Conservation (phyloP, 179 eudicot species). For the Dionaea muscipula region DNA sequence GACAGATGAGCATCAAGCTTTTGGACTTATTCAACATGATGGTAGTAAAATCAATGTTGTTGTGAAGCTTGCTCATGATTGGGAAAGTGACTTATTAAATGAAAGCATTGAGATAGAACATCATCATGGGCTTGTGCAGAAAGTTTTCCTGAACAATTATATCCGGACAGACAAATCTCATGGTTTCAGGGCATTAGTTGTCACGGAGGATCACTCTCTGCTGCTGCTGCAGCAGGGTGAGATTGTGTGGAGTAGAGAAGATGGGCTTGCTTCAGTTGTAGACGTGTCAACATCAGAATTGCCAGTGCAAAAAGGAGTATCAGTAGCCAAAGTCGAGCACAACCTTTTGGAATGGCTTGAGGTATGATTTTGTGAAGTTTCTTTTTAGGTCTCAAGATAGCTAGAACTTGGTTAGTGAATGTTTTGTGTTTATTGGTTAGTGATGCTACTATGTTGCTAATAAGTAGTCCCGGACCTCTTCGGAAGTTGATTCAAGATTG, state of each 20-base stretch:
- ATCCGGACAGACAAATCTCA: conserved; percentile 76
- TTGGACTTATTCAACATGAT: conserved; percentile 59
- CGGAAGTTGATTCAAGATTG: too few relatives aligned
- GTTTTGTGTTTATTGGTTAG: too few relatives aligned
- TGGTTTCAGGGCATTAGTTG: conserved; percentile 95
- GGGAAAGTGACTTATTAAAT: conserved; percentile 43
- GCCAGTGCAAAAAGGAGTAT: conserved; percentile 86
- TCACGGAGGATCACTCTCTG: conserved; percentile 96
- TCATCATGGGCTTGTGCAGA: conserved; percentile 65
- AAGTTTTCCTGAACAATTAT: conserved; percentile 75
- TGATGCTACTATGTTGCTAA: too few relatives aligned
- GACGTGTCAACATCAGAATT: conserved; percentile 86
- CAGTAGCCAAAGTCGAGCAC: conserved; percentile 95
- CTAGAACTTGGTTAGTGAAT: too few relatives aligned
- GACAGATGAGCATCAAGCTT: conserved; percentile 60
- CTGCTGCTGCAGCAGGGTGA: conserved; percentile 85
- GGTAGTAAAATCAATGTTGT: conserved; percentile 50
- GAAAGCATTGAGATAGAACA: conserved; percentile 59
- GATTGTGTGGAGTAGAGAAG: conserved; percentile 96
- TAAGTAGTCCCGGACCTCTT: too few relatives aligned
- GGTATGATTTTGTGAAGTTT: conserved; percentile 29
- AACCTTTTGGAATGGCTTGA: conserved; percentile 93
- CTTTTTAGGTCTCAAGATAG: too few relatives aligned
- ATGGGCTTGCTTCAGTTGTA: conserved; percentile 84
- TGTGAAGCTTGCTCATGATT: conserved; percentile 55